These are phyloP conservation scores for sweet orange (Citrus sinensis) DNA, from an alignment of 345 rosid species.

Conservation along the genomic window DVS_A1.0 CM039169.1:29528501-29529000, in stretches of 20 bases:
- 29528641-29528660: conserved; percentile 33
- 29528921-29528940: conserved; percentile 45
- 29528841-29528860: conserved; percentile 59
- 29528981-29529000: conserved; percentile 69
- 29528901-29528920: conserved; percentile 58
- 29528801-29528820: conserved; percentile 39
- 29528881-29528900: conserved; percentile 76
- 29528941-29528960: conserved; percentile 40
- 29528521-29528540: conserved; percentile 70
- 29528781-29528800: conserved; percentile 75
- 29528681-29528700: conserved; percentile 54
- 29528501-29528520: conserved; percentile 43
- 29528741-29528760: conserved; percentile 36
- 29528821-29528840: conserved; percentile 48
- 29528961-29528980: conserved; percentile 44
- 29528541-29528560: conserved; percentile 50
- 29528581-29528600: conserved; percentile 43
- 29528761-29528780: conserved; percentile 71
- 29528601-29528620: conserved; percentile 41
- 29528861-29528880: conserved; percentile 62
- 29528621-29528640: conserved; percentile 44
- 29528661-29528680: conserved; percentile 43
- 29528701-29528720: conserved; percentile 53
- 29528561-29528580: conserved; percentile 47
- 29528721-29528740: conserved; percentile 44